These are phyloP conservation scores for Pseudocercospora musae DNA, from an alignment of 2,329 filamentous ascomycete species.

Conservation along the genomic window DNA sequence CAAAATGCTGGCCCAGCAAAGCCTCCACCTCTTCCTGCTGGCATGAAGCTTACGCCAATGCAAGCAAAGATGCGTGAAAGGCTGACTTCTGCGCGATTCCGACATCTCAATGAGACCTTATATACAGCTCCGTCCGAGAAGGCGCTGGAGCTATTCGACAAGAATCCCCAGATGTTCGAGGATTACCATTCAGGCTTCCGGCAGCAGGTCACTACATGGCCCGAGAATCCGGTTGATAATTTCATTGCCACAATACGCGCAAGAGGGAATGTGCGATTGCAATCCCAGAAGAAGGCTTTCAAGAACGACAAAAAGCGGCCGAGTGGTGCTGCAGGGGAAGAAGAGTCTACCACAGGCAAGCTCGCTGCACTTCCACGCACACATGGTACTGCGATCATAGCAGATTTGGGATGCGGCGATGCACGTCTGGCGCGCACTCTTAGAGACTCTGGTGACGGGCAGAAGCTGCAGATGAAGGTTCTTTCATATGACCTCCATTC, in stretches of 20 bases:
- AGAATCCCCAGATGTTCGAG: slow-evolving; percentile 86
- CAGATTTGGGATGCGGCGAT: slow-evolving; percentile 91
- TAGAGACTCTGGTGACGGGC: slow-evolving; percentile 52
- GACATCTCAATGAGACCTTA: slow-evolving; percentile 92
- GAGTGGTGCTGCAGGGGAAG: slow-evolving; percentile 30
- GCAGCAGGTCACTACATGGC: slow-evolving; percentile 92
- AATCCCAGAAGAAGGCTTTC: slow-evolving; percentile 34
- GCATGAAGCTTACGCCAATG: slow-evolving; percentile 76
- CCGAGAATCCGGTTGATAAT: slow-evolving; percentile 88
- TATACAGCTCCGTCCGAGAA: slow-evolving; percentile 87
- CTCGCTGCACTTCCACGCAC: slow-evolving; percentile 63
- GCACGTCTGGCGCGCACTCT: slow-evolving; percentile 73
- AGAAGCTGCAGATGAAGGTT: slow-evolving; percentile 69
- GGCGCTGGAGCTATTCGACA: slow-evolving; percentile 76
- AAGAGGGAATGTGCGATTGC: slow-evolving; percentile 56
- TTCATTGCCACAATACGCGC: slow-evolving; percentile 71
- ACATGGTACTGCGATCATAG: slow-evolving; percentile 70
- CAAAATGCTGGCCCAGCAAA: slow-evolving; percentile 27
- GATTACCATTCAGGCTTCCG: slow-evolving; percentile 97
- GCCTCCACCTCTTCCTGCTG: slow-evolving; percentile 35
- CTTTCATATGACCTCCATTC: slow-evolving; percentile 84
- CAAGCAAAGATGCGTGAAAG: slow-evolving; percentile 94
- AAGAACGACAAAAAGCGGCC: slow-evolving; percentile 39
- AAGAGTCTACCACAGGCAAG: slow-evolving; percentile 27
- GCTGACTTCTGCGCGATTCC: slow-evolving; percentile 90